Base-by-base conservation (phyloP, 352 stramenopile genomes). In the Phytophthora sojae region DNA sequence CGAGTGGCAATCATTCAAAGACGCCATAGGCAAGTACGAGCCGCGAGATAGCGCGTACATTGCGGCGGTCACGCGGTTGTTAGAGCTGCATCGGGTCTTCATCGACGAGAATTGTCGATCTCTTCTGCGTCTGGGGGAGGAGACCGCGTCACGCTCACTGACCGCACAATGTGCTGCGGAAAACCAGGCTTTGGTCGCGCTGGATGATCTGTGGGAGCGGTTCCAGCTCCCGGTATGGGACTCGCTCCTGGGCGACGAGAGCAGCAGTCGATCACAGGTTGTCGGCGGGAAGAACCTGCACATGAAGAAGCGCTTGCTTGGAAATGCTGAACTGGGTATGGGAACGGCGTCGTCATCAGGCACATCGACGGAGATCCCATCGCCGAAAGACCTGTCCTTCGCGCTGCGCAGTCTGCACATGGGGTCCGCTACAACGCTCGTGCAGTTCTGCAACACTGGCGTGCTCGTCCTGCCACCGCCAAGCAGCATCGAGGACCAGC, bases 61-160 rank as follows among this genome's bases (percentile, higher is more conserved):
- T 49, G 21, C 30, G 15, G 42, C 12, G 21, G 6, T 80, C 12
- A 62, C 61, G 0, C 57, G 30, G 1, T 70, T 82, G 44, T 21
- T 86, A n/a, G 65, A 79, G 5, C 45, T 83, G 17, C 79, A 86
- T 30, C 58, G 67, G 4, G 61, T 86, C 2, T 86, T 69, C 30
- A 47, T 85, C 4, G 65, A 71, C 26, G 79, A 83, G 59, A 69
- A 66, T 14, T 63, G 69, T 26, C 64, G 57, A 56, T 26, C 3
- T 39, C 19, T 35, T 55, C 29, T 64, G 8, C 62, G 23, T 37
- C n/a, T 64, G 4, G 19, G 23, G 45, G 51, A 61, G 0, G 25
- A 72, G n/a, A 21, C n/a, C 2, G 26, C 61, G 44, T 30, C 6
- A 30, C 9, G 55, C 15, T 60, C 37, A 15, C n/a, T 65, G 21